Percentiles rank a stretch among this genome's conserved stretches.
These are phyloP conservation scores for Leccinum fuscescens DNA, from an alignment of 1,284 basidiomycete genomes.

Conservation along the genomic window DNA sequence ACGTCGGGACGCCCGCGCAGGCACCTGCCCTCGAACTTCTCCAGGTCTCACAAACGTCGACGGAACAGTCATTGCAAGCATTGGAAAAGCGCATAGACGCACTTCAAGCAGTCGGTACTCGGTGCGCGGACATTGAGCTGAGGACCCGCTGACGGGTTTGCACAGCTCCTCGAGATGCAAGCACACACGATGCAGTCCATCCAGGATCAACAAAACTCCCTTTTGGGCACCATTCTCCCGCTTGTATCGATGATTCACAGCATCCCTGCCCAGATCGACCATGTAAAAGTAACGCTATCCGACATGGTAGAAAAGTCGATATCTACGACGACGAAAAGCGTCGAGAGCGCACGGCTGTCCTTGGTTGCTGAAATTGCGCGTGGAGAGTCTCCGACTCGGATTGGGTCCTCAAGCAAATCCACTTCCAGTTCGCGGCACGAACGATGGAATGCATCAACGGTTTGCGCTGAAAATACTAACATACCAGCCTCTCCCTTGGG, in stretches of 20 bases:
- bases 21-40: constrained; percentile 40
- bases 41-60: constrained; percentile 39
- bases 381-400: constrained; percentile 4
- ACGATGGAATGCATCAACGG: background rate
- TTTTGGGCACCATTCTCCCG: constrained; percentile 49
- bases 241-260: constrained; percentile 57
- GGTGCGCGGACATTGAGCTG: background rate
- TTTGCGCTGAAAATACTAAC: background rate
- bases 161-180: constrained; percentile 46
- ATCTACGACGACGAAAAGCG: constrained; percentile 14
- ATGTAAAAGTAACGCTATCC: constrained; percentile 19
- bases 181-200: constrained; percentile 49
- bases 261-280: constrained; percentile 55
- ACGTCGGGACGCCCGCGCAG: constrained; percentile 57
- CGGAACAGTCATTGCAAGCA: constrained; percentile 41
- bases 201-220: constrained; percentile 37
- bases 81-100: constrained; percentile 57
- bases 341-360: constrained; percentile 17
- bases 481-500: constrained; percentile 13
- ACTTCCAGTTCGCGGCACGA: constrained; percentile 1
- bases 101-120: constrained; percentile 50
- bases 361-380: constrained; percentile 10
- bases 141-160: constrained; percentile 7
- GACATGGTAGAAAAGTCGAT: constrained; percentile 19
- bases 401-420: background rate